phyloP scores from a whole-genome alignment of 1,139 yeast species.

The Hyphopichia pseudoburtonii region DNA sequence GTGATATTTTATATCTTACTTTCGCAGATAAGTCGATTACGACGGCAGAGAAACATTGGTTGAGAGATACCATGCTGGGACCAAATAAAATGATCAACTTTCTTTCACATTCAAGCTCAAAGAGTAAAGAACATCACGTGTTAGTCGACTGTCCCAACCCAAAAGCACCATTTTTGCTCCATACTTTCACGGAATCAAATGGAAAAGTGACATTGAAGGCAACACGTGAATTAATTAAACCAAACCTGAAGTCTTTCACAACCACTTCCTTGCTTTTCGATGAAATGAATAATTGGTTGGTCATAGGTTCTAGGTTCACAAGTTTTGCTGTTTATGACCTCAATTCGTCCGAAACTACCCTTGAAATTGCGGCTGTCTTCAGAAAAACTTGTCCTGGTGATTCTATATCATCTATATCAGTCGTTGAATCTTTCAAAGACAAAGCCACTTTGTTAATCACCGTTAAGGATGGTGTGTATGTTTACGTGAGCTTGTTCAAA shows the following conservation, averaged over 20 bases:
- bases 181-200: slow-evolving; percentile 27
- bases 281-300: slow-evolving; percentile 34
- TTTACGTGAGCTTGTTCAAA: slow-evolving; percentile 26
- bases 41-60: slow-evolving; percentile 21
- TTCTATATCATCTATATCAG: slow-evolving; percentile 59
- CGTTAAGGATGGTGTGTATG: slow-evolving; percentile 65
- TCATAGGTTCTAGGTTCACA: slow-evolving; percentile 74
- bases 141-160: slow-evolving; percentile 72
- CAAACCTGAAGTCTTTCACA: slow-evolving; percentile 48
- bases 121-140: slow-evolving; percentile 27
- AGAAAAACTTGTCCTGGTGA: slow-evolving; percentile 70
- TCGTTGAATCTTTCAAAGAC: slow-evolving; percentile 24
- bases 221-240: slow-evolving; percentile 21
- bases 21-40: slow-evolving; percentile 23
- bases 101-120: slow-evolving; percentile 27
- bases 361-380: slow-evolving; percentile 29
- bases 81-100: slow-evolving; percentile 56
- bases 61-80: slow-evolving; percentile 16
- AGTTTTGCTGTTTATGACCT: slow-evolving; percentile 59
- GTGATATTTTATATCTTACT: slow-evolving; percentile 49
- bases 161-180: slow-evolving; percentile 52
- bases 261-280: slow-evolving; percentile 57
- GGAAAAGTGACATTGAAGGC: slow-evolving; percentile 14
- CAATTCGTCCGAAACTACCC: slow-evolving; percentile 6
- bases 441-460: slow-evolving; percentile 40